A percentile compares a stretch with the other conserved stretches of the same genome.
Conservation (phyloP, 2,329 filamentous ascomycete genomes). For the Magnaporthiopsis rhizophila region DNA sequence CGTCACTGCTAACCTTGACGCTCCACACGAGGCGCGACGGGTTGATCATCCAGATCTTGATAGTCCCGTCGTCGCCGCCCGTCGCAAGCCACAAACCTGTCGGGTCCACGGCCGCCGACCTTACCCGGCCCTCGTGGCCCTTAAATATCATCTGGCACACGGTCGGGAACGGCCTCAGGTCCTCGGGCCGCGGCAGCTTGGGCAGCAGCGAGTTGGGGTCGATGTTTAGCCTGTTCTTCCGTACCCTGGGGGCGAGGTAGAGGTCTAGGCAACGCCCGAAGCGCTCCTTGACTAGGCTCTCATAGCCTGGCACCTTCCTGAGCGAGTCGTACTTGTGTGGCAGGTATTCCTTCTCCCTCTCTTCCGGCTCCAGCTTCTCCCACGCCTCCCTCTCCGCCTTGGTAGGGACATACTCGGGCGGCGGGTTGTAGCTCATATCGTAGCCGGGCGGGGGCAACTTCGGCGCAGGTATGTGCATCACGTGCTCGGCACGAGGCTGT, state of each 20-base stretch:
- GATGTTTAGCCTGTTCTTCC: constrained; percentile 92
- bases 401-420: constrained; percentile 85
- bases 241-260: constrained; percentile 85
- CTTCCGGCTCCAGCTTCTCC: constrained; percentile 81
- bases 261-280: constrained; percentile 94
- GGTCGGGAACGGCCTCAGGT: constrained; percentile 91
- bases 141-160: constrained; percentile 79
- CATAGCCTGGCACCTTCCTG: constrained; percentile 87
- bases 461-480: constrained; percentile 91
- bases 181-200: constrained; percentile 86
- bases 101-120: constrained; percentile 77
- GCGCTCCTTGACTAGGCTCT: constrained; percentile 83
- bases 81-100: constrained; percentile 80
- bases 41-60: constrained; percentile 80
- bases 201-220: constrained; percentile 88
- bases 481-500: constrained; percentile 68
- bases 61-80: constrained; percentile 88
- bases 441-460: constrained; percentile 91
- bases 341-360: constrained; percentile 82
- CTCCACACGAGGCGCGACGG: constrained; percentile 86
- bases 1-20: constrained; percentile 67
- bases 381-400: constrained; percentile 76
- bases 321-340: constrained; percentile 76
- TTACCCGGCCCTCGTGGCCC: constrained; percentile 82
- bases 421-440: constrained; percentile 93